Base-by-base conservation (phyloP, 768 basidiomycete species). In the Amylocystis lapponica region DNA sequence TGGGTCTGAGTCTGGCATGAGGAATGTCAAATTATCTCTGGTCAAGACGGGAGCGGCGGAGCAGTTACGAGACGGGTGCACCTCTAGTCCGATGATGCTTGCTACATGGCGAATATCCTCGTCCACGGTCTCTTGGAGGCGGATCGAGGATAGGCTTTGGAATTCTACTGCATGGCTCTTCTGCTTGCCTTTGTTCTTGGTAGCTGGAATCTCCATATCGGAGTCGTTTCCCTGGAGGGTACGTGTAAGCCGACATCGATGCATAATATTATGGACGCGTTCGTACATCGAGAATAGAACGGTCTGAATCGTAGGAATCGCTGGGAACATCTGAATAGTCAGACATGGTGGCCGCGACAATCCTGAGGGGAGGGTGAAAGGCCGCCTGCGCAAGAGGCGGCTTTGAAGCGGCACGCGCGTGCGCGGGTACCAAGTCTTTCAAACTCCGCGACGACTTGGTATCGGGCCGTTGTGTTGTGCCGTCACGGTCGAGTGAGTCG, bases 1-100 rank as follows among this genome's bases (percentile, higher is more conserved):
- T 77, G 77, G 1, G 66, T 55, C 93, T 94, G 30, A 34, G 34
- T n/a, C 25, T 12, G 16, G 31, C 36, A 31, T 10, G 36, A 3
- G 27, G 35, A 26, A 37, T 16, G 29, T 12, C 21, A 41, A 21
- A 39, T 22, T 23, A 37, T 31, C 35, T 30, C 38, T 25, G 25
- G 27, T 26, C 31, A 46, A 36, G 43, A 21, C 34, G 10, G 36
- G 41, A 22, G 43, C 46, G 27, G 42, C 36, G 27, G 0, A 35
- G 5, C 42, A 38, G 33, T 45, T 37, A 32, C 21, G 36, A 30
- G 31, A 39, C 22, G 14, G n/a, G 27, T 45, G 48, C 36, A 64
- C 62, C 54, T 62, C 53, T 36, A 64, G 46, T 13, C 58, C 62
- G 5, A 58, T 43, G 31, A 64, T 50, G 27, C 38, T 57, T 13